Evolutionary conservation across 768 basidiomycete species (phyloP).

Genomic region (Pleurotus pulmonarius): DNA sequence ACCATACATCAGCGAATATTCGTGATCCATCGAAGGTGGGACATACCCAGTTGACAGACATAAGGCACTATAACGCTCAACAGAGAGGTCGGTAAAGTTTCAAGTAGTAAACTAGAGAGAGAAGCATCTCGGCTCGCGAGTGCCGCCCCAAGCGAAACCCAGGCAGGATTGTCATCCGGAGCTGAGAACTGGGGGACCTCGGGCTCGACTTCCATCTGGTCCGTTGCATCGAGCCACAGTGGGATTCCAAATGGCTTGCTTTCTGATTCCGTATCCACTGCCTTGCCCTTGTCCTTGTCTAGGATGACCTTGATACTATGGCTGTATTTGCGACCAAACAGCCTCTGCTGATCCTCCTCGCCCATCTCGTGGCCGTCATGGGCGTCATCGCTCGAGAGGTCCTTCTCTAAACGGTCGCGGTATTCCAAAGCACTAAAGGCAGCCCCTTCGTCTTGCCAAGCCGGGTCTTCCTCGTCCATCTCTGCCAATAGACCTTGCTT

Average conservation of each 20-base stretch:
- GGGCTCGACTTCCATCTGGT: slow-evolving; percentile 12
- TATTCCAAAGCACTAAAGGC: slow-evolving; percentile 33
- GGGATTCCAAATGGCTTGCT: slow-evolving; percentile 24
- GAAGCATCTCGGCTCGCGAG: slow-evolving; percentile 14
- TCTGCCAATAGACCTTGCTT: slow-evolving; percentile 25
- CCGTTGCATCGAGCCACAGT: slow-evolving; percentile 21
- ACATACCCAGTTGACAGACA: slow-evolving; percentile 39
- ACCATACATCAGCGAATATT: slow-evolving; percentile 3
- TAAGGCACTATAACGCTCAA: slow-evolving; percentile 26
- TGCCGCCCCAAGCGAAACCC: slow-evolving; percentile 26
- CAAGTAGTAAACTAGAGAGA: background rate
- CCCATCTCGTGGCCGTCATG: slow-evolving; percentile 22
- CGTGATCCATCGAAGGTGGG: background rate
- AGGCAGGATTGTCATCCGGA: slow-evolving; percentile 11
- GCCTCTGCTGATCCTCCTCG: slow-evolving; percentile 28
- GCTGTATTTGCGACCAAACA: slow-evolving; percentile 37
- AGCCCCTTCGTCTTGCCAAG: slow-evolving; percentile 33
- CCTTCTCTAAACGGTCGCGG: slow-evolving; percentile 8
- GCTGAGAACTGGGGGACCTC: slow-evolving; percentile 10
- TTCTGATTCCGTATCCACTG: slow-evolving; percentile 18
- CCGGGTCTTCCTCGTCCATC: slow-evolving; percentile 29
- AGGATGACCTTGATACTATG: slow-evolving; percentile 44
- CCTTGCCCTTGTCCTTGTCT: slow-evolving; percentile 31
- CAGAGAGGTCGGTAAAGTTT: background rate
- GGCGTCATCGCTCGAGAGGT: background rate